phyloP scores from a whole-genome alignment of 2,329 filamentous ascomycete genomes.

The Neofusicoccum umdonicola region DNA sequence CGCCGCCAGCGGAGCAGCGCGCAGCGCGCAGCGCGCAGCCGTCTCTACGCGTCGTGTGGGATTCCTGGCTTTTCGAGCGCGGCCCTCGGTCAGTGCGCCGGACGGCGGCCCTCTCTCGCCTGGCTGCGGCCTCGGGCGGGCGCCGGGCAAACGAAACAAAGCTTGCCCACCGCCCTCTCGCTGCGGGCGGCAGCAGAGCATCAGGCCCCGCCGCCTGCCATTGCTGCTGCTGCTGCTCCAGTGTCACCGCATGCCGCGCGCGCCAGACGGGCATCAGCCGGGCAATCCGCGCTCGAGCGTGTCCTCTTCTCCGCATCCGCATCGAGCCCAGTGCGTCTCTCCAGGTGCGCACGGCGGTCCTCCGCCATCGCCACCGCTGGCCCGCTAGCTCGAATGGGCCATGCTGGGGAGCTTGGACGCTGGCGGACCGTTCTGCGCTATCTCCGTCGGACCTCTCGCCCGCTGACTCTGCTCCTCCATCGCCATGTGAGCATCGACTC shows the following conservation, averaged over 20 bases:
- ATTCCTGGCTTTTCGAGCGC: neutral
- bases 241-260: neutral
- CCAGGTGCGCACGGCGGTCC: slow-evolving; percentile 3
- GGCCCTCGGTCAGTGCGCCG: neutral
- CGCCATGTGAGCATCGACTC: neutral
- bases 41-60: neutral
- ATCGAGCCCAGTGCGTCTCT: neutral
- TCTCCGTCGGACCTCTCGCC: slow-evolving; percentile 6
- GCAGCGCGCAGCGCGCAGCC: neutral
- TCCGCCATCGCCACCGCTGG: slow-evolving; percentile 1
- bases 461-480: neutral
- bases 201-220: neutral
- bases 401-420: neutral
- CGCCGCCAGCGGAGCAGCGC: neutral
- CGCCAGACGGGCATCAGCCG: neutral
- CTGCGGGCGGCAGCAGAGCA: neutral
- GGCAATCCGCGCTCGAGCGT: slow-evolving; percentile 1
- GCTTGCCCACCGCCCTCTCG: neutral
- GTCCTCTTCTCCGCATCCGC: neutral
- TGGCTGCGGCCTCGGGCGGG: neutral
- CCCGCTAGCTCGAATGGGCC: neutral
- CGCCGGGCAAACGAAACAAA: neutral
- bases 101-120: slow-evolving; percentile 4
- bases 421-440: neutral
- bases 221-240: neutral